These are phyloP conservation scores for Blastobotrys ciferrii DNA, from an alignment of 1,139 yeast genomes.

Conservation along the genomic window DNA sequence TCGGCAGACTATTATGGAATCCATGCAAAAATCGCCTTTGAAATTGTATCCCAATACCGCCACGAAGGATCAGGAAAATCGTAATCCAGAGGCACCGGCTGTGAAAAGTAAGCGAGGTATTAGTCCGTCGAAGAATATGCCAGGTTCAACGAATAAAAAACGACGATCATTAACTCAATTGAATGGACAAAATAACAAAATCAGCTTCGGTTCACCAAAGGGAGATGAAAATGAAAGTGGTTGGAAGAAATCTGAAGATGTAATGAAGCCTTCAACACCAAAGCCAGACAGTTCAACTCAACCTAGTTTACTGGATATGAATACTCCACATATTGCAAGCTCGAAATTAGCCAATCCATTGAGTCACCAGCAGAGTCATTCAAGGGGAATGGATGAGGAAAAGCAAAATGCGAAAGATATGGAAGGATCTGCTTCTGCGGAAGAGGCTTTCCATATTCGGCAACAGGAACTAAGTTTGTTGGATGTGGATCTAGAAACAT, in stretches of 20 bases:
- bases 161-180: neutral
- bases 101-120: slow-evolving; percentile 7
- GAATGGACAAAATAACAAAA: neutral
- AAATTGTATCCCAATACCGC: slow-evolving; percentile 7
- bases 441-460: neutral
- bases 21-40: slow-evolving; percentile 6
- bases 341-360: neutral
- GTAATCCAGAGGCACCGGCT: slow-evolving; percentile 7
- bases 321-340: slow-evolving; percentile 7
- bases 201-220: slow-evolving; percentile 5
- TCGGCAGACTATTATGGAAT: neutral
- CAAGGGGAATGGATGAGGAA: neutral
- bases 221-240: neutral
- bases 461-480: slow-evolving; percentile 4
- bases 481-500: slow-evolving; percentile 1
- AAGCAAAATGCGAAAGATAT: neutral
- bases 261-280: neutral
- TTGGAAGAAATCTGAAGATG: neutral
- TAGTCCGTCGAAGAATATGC: neutral
- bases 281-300: neutral
- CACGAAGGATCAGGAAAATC: slow-evolving; percentile 5
- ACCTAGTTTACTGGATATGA: slow-evolving; percentile 2
- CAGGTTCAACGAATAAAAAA: neutral
- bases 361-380: neutral
- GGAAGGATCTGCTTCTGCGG: neutral